These are phyloP conservation scores for Botryotinia convoluta DNA, from an alignment of 2,329 filamentous ascomycete genomes.

Conservation along the genomic window DNA sequence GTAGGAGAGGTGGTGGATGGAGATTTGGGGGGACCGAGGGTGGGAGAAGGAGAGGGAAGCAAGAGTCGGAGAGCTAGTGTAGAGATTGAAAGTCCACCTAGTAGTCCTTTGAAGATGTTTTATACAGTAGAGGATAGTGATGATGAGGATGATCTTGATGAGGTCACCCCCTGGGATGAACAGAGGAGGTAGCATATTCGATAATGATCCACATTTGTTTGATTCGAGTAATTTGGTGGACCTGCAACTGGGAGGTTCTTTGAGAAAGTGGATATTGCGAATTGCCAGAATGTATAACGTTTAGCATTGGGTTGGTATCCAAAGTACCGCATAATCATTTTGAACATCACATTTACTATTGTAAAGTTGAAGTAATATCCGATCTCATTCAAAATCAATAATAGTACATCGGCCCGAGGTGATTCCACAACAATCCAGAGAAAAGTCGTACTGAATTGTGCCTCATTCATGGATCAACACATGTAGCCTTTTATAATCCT, in stretches of 20 bases:
- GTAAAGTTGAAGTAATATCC: conserved; percentile 11
- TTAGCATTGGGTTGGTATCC: background rate
- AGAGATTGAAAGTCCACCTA: conserved; percentile 16
- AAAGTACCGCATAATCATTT: background rate
- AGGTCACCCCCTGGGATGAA: conserved; percentile 3
- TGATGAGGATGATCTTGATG: conserved; percentile 3
- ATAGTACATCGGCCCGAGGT: conserved; percentile 4
- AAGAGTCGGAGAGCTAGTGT: background rate
- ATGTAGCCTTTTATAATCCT: conserved; percentile 10
- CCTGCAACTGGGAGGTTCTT: background rate
- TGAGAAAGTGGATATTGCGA: background rate
- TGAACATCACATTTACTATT: conserved; percentile 3
- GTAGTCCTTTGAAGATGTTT: conserved; percentile 24
- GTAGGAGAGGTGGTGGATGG: conserved; percentile 11
- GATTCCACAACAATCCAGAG: conserved; percentile 7
- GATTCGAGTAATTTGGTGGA: background rate
- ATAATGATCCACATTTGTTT: background rate
- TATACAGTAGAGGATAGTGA: conserved; percentile 14
- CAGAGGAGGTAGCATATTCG: background rate
- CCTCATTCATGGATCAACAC: background rate
- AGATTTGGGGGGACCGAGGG: background rate
- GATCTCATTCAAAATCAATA: conserved; percentile 16
- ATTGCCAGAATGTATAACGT: background rate
- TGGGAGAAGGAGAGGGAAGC: background rate
- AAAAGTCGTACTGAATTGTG: background rate